phyloP scores from a whole-genome alignment of 345 rosid species.

The Eucalyptus shirleyi region DNA sequence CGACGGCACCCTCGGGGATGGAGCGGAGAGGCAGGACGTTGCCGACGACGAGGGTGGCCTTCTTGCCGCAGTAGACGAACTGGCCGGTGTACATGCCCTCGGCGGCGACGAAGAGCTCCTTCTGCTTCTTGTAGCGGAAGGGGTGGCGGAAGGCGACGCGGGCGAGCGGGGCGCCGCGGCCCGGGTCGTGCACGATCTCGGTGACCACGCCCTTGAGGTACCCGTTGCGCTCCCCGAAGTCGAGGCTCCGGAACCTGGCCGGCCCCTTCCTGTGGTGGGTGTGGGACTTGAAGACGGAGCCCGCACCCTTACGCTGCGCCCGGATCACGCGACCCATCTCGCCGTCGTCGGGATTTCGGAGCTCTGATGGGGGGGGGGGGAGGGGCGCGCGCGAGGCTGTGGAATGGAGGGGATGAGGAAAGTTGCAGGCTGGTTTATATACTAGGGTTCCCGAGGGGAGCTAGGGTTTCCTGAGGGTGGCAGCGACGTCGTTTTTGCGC shows the following conservation, averaged over 20 bases:
- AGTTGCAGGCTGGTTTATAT: neutral
- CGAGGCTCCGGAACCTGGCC: constrained; percentile 36
- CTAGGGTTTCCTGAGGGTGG: neutral
- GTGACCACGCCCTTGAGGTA: constrained; percentile 32
- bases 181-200: constrained; percentile 39
- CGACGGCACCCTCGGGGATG: constrained; percentile 40
- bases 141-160: constrained; percentile 34
- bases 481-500: neutral
- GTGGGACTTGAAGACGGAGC: constrained; percentile 44
- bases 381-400: neutral
- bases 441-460: neutral
- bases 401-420: neutral
- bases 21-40: constrained; percentile 38
- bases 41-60: constrained; percentile 45
- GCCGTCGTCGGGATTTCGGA: neutral
- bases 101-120: constrained; percentile 44
- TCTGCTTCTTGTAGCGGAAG: constrained; percentile 35
- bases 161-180: constrained; percentile 36
- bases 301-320: constrained; percentile 47
- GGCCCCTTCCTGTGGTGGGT: constrained; percentile 49
- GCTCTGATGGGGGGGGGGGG: neutral
- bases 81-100: constrained; percentile 45
- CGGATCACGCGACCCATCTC: constrained; percentile 37
- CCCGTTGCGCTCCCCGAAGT: constrained; percentile 40
- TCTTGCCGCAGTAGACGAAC: constrained; percentile 55